phyloP scores from a whole-genome alignment of 1,284 basidiomycete species.

The Trametes versicolor region DNA sequence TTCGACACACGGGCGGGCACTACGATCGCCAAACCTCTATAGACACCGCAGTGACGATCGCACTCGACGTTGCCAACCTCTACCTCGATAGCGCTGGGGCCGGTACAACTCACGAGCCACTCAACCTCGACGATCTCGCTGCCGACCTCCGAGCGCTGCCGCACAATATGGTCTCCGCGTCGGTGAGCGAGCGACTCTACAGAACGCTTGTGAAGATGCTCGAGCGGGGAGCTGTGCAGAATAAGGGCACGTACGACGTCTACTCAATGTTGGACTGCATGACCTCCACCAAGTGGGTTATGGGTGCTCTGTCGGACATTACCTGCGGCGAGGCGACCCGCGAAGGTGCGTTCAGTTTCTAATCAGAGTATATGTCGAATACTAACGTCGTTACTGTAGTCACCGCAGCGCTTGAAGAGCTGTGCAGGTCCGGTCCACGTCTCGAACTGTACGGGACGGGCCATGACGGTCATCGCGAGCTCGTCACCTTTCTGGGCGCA shows the following conservation, averaged over 20 bases:
- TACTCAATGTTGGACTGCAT: conserved; percentile 3
- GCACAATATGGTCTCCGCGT: conserved; percentile 1
- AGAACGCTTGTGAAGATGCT: background rate
- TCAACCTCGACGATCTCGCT: background rate
- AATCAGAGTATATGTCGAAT: background rate
- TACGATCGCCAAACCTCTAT: background rate
- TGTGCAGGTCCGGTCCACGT: background rate
- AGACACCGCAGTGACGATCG: background rate
- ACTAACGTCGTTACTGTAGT: background rate
- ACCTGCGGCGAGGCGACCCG: background rate
- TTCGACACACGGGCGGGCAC: background rate
- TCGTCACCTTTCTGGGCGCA: background rate
- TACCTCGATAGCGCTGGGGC: background rate
- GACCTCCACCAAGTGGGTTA: conserved; percentile 1
- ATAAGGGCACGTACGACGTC: background rate
- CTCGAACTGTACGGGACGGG: background rate
- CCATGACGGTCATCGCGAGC: background rate
- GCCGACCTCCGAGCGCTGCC: conserved; percentile 2
- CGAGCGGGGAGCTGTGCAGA: background rate
- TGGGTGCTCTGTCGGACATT: background rate
- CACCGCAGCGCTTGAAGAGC: background rate
- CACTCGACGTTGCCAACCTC: background rate
- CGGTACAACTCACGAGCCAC: background rate
- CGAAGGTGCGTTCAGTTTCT: background rate
- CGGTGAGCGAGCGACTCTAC: conserved; percentile 4